These are phyloP conservation scores for Penicillium canescens DNA, from an alignment of 495 filamentous ascomycete genomes.

Conservation along the genomic window DNA sequence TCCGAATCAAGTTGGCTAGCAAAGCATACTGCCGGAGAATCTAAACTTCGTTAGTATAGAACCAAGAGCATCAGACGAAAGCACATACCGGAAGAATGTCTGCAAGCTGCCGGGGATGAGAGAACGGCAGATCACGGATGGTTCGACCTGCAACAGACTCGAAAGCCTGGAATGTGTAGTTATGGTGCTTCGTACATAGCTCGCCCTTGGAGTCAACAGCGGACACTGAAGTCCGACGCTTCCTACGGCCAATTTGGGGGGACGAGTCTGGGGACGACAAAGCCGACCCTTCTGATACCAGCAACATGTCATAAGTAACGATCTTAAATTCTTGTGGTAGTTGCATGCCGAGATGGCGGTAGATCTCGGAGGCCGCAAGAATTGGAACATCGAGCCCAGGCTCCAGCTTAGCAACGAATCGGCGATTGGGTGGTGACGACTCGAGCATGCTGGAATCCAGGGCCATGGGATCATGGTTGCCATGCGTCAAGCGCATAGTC, in stretches of 20 bases:
- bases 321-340: slow-evolving; percentile 55
- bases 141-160: slow-evolving; percentile 68
- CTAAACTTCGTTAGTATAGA: slow-evolving; percentile 19
- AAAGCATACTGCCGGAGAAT: slow-evolving; percentile 75
- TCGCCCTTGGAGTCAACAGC: slow-evolving; percentile 38
- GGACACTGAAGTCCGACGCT: slow-evolving; percentile 34
- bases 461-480: slow-evolving; percentile 44
- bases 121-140: slow-evolving; percentile 74
- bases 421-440: slow-evolving; percentile 63
- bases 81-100: slow-evolving; percentile 65
- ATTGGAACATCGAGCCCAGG: slow-evolving; percentile 79
- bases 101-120: slow-evolving; percentile 82
- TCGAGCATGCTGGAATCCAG: slow-evolving; percentile 47
- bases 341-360: slow-evolving; percentile 58
- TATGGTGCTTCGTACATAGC: slow-evolving; percentile 53
- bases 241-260: slow-evolving; percentile 29
- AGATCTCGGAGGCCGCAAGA: slow-evolving; percentile 64
- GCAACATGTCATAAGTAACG: slow-evolving; percentile 65
- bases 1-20: slow-evolving; percentile 61
- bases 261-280: slow-evolving; percentile 22
- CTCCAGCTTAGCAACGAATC: slow-evolving; percentile 81
- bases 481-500: slow-evolving; percentile 41
- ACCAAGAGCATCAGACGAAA: neutral
- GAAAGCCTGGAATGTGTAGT: slow-evolving; percentile 68
- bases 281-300: slow-evolving; percentile 52